Evolutionary conservation across 129 eudicot species (phyloP).

Genomic region (Arctium lappa): DNA sequence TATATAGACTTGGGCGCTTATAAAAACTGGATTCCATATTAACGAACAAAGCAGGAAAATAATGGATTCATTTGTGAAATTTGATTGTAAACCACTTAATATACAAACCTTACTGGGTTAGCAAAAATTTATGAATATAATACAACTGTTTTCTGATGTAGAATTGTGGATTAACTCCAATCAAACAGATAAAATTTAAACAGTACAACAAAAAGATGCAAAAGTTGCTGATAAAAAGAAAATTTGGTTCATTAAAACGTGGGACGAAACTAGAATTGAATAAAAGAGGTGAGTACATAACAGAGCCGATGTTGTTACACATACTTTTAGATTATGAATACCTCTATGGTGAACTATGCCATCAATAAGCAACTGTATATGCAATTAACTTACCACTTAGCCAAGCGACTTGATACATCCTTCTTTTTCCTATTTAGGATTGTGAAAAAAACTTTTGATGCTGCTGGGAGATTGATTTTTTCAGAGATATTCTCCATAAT

Average conservation of each 20-base stretch:
- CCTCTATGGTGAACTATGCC: background rate
- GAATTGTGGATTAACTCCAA: too few relatives aligned
- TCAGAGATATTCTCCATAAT: constrained; percentile 22
- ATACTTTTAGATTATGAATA: background rate
- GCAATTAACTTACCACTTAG: constrained; percentile 56
- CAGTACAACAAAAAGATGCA: too few relatives aligned
- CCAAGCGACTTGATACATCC: constrained; percentile 51
- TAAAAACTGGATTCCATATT: too few relatives aligned
- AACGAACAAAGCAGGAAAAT: too few relatives aligned
- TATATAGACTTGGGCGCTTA: background rate
- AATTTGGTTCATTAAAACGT: too few relatives aligned
- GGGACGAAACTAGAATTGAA: too few relatives aligned
- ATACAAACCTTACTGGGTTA: background rate
- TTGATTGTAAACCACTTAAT: background rate
- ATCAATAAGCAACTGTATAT: background rate
- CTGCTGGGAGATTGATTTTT: constrained; percentile 43
- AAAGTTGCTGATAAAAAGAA: too few relatives aligned
- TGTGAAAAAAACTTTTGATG: constrained; percentile 43
- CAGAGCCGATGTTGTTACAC: too few relatives aligned
- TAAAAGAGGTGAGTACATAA: too few relatives aligned
- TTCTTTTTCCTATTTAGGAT: constrained; percentile 59
- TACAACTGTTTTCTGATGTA: too few relatives aligned
- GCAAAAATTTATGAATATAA: too few relatives aligned
- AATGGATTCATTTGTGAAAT: background rate
- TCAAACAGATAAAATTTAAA: too few relatives aligned